These are phyloP conservation scores for Talaromyces nanjingensis DNA, from an alignment of 495 filamentous ascomycete species.

Conservation along the genomic window DNA sequence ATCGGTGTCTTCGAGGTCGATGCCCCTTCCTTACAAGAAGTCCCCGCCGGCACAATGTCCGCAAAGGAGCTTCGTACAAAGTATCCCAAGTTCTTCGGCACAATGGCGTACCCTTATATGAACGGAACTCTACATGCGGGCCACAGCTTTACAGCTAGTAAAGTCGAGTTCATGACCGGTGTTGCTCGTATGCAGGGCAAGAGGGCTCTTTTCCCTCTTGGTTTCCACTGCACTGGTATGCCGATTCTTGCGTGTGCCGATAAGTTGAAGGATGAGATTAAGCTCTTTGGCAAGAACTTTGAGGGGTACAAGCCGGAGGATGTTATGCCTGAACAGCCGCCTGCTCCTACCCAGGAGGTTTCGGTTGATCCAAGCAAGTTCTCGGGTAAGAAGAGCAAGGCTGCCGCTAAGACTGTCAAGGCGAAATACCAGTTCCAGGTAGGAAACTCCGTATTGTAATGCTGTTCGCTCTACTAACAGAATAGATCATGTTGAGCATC, in stretches of 20 bases:
- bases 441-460: neutral
- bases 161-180: slow-evolving; percentile 84
- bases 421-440: slow-evolving; percentile 79
- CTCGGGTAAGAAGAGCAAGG: slow-evolving; percentile 89
- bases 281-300: slow-evolving; percentile 84
- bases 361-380: slow-evolving; percentile 86
- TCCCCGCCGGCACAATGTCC: slow-evolving; percentile 62
- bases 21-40: slow-evolving; percentile 69
- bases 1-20: slow-evolving; percentile 73
- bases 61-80: slow-evolving; percentile 67
- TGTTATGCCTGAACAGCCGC: slow-evolving; percentile 33
- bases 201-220: slow-evolving; percentile 77
- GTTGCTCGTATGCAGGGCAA: slow-evolving; percentile 86
- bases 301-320: slow-evolving; percentile 61
- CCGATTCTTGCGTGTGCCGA: slow-evolving; percentile 97
- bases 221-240: slow-evolving; percentile 96
- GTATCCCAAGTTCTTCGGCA: slow-evolving; percentile 87
- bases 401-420: slow-evolving; percentile 81
- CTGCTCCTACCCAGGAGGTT: slow-evolving; percentile 48
- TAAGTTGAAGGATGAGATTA: slow-evolving; percentile 82
- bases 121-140: slow-evolving; percentile 91
- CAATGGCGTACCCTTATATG: slow-evolving; percentile 95
- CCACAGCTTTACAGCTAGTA: slow-evolving; percentile 81
- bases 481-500: slow-evolving; percentile 67
- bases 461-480: neutral